Conservation (phyloP, 176 grass and related monocot genomes). For the Oryza australiensis region DNA sequence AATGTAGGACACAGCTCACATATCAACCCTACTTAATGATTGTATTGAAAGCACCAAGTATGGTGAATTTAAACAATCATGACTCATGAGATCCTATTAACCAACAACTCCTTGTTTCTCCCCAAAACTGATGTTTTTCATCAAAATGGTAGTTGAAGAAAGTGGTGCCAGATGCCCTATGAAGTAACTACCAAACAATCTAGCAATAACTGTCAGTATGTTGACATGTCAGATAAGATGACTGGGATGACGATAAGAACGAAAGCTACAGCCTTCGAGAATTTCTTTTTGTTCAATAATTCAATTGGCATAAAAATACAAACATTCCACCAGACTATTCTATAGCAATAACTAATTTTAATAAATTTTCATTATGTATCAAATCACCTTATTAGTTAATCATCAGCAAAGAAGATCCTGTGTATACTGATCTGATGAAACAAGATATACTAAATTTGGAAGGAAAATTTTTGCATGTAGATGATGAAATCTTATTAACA, state of each 20-base stretch:
- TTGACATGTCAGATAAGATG: conserved; percentile 44
- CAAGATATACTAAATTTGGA: neutral
- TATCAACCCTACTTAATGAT: neutral
- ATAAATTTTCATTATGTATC: neutral
- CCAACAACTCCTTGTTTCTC: neutral
- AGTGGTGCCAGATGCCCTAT: neutral
- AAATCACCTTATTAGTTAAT: neutral
- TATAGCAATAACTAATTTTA: neutral
- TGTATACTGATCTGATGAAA: neutral
- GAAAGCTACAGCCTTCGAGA: neutral
- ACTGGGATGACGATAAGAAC: conserved; percentile 13
- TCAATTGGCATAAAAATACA: conserved; percentile 10
- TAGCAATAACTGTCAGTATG: conserved; percentile 37
- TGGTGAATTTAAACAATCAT: neutral
- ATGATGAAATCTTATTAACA: neutral
- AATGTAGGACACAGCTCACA: neutral
- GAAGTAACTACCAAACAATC: conserved; percentile 22
- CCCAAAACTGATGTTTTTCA: neutral
- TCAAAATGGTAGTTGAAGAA: neutral
- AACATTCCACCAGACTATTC: neutral
- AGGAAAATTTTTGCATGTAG: neutral
- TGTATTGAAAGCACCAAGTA: neutral
- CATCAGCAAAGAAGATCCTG: neutral
- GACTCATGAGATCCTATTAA: neutral
- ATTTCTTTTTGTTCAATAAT: neutral